phyloP scores from a whole-genome alignment of 1,284 basidiomycete species.

The Boletellus sp. region DNA sequence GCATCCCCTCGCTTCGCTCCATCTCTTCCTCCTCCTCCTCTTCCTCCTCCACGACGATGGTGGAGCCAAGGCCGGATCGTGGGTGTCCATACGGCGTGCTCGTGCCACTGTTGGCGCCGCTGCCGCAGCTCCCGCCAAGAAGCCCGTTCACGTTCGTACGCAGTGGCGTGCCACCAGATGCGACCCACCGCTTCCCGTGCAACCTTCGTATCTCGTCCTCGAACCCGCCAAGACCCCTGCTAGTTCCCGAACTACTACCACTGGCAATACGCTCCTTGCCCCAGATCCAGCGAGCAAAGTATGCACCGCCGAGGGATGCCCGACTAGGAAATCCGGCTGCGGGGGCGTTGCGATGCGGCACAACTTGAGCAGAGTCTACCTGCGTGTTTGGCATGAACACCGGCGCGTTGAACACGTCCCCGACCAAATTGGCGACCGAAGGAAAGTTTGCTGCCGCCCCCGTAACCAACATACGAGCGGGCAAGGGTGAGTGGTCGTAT shows the following conservation, averaged over 20 bases:
- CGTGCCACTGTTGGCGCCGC: slow-evolving; percentile 49
- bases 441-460: slow-evolving; percentile 82
- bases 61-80: slow-evolving; percentile 55
- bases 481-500: slow-evolving; percentile 62
- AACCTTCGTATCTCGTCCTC: slow-evolving; percentile 74
- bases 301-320: slow-evolving; percentile 67
- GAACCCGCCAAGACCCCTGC: slow-evolving; percentile 53
- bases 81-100: slow-evolving; percentile 58
- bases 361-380: slow-evolving; percentile 66
- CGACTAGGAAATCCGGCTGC: slow-evolving; percentile 62
- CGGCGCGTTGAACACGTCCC: slow-evolving; percentile 75
- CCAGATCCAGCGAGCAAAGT: slow-evolving; percentile 79
- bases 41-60: slow-evolving; percentile 67
- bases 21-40: slow-evolving; percentile 65
- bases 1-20: slow-evolving; percentile 39
- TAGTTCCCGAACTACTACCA: slow-evolving; percentile 28
- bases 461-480: slow-evolving; percentile 58
- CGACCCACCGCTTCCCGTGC: slow-evolving; percentile 67
- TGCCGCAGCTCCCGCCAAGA: slow-evolving; percentile 27
- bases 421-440: slow-evolving; percentile 70
- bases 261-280: slow-evolving; percentile 52
- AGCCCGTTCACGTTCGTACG: slow-evolving; percentile 53
- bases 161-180: slow-evolving; percentile 50
- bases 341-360: slow-evolving; percentile 71
- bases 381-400: slow-evolving; percentile 70